Conservation (phyloP, 352 stramenopile genomes). For the Phytophthora crassamura region DNA sequence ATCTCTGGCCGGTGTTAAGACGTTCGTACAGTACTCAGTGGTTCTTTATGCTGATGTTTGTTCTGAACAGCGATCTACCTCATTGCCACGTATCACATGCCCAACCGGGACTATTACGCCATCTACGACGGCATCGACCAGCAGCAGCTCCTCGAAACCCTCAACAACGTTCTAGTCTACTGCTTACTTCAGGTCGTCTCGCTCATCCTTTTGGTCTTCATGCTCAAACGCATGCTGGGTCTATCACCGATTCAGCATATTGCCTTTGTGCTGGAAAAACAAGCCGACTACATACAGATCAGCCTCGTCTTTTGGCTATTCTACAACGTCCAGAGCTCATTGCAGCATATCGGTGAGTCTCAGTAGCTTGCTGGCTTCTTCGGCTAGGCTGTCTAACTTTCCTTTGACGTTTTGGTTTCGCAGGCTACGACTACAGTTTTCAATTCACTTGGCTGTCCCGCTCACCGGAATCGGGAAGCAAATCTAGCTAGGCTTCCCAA, state of each 20-base stretch:
- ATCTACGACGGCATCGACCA: slow-evolving; percentile 2
- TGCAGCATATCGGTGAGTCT: slow-evolving; percentile 5
- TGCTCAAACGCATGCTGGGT: slow-evolving; percentile 4
- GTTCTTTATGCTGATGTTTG: neutral
- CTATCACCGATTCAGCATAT: slow-evolving; percentile 32
- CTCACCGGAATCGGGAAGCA: no score
- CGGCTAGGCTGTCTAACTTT: no score
- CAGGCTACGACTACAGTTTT: no score
- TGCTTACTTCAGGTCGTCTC: slow-evolving; percentile 6
- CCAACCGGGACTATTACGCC: slow-evolving; percentile 21
- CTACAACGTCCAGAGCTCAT: slow-evolving; percentile 26
- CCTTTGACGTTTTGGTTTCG: no score
- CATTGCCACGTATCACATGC: slow-evolving; percentile 7
- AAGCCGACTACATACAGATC: slow-evolving; percentile 26
- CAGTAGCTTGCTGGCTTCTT: no score
- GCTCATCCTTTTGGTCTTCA: neutral
- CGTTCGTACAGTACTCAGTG: no score
- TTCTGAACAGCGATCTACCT: slow-evolving; percentile 7
- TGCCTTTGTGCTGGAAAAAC: slow-evolving; percentile 42
- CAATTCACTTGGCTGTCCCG: no score
- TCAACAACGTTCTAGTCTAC: slow-evolving; percentile 12
- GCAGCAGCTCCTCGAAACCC: neutral
- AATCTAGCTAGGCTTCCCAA: no score
- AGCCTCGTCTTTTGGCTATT: slow-evolving; percentile 43
- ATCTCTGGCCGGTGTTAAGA: no score